Conservation (phyloP, 306 rosid genomes). For the Vigna mungo region DNA sequence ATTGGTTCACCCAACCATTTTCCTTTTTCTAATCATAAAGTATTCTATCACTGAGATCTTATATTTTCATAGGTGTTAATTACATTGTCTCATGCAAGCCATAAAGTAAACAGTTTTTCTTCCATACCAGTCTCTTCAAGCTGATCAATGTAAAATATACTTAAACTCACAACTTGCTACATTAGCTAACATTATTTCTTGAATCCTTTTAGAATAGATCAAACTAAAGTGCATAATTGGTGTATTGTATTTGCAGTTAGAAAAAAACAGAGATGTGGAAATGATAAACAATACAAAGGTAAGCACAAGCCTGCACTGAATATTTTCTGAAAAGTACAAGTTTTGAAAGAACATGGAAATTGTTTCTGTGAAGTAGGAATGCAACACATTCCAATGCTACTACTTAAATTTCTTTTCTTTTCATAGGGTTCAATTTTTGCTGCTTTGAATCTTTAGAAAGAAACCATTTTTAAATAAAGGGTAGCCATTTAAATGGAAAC, state of each 20-base stretch:
- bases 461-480: background rate
- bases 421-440: background rate
- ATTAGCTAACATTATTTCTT: background rate
- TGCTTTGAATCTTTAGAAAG: background rate
- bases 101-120: background rate
- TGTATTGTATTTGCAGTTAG: background rate
- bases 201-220: background rate
- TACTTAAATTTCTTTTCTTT: background rate
- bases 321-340: background rate
- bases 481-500: background rate
- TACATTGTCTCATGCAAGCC: background rate
- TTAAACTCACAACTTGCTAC: background rate
- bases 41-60: background rate
- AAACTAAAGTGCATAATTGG: background rate
- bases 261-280: background rate
- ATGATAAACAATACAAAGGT: background rate
- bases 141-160: background rate
- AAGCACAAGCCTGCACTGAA: background rate
- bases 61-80: background rate
- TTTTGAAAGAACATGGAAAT: background rate
- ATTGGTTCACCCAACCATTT: conserved; percentile 15
- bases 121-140: background rate
- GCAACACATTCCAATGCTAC: background rate
- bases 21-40: background rate
- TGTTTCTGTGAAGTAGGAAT: background rate